Evolutionary conservation across 1,139 yeast species (phyloP).

Genomic region (Hyphopichia khmerensis): DNA sequence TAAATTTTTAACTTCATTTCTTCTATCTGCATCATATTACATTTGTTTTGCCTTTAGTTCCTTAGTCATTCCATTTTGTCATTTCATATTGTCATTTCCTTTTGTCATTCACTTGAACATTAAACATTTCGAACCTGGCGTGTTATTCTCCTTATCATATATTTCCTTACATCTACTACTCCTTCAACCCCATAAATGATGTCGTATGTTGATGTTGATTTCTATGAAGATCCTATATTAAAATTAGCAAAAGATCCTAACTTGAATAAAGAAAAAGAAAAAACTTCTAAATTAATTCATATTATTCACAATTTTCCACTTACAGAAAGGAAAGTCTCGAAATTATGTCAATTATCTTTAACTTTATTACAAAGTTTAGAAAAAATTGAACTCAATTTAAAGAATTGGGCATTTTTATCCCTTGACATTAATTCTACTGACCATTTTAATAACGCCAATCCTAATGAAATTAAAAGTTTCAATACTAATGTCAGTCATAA

Average conservation of each 20-base stretch:
- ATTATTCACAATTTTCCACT: constrained; percentile 45
- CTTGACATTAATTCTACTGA: constrained; percentile 48
- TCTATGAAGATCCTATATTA: constrained; percentile 50
- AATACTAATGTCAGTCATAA: constrained; percentile 48
- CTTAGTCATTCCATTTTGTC: neutral
- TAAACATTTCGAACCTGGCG: too few relatives aligned
- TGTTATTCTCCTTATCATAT: too few relatives aligned
- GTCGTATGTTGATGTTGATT: constrained; percentile 18
- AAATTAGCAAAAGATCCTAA: constrained; percentile 49
- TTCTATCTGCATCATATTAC: too few relatives aligned
- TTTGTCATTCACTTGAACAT: too few relatives aligned
- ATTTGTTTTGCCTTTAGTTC: neutral
- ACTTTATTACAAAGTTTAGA: constrained; percentile 51
- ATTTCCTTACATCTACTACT: too few relatives aligned
- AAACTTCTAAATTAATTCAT: constrained; percentile 38
- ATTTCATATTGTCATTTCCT: too few relatives aligned
- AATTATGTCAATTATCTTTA: constrained; percentile 50
- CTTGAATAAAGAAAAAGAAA: constrained; percentile 43
- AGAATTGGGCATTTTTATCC: constrained; percentile 60
- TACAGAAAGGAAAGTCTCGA: constrained; percentile 47
- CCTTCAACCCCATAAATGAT: too few relatives aligned
- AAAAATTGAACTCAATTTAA: constrained; percentile 44
- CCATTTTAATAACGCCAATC: constrained; percentile 33
- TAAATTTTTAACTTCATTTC: too few relatives aligned
- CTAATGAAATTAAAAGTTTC: constrained; percentile 35